Evolutionary conservation across 2,329 filamentous ascomycete genomes (phyloP).

Genomic region (Stemphylium lycopersici): DNA sequence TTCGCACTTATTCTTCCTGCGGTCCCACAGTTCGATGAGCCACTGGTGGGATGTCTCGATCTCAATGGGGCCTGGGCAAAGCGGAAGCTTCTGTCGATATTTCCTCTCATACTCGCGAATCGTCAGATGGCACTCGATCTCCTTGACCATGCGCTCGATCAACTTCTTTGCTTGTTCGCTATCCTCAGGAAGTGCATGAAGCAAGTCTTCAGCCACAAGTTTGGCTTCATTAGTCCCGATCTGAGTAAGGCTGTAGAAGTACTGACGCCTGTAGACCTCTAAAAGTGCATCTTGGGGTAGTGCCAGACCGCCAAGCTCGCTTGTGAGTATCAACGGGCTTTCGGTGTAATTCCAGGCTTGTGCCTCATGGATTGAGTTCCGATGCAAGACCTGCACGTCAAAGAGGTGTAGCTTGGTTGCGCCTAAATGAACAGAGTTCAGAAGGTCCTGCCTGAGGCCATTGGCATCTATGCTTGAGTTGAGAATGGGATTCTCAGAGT

Average conservation of each 20-base stretch:
- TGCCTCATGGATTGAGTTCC: constrained; percentile 23
- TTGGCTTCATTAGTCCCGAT: constrained; percentile 12
- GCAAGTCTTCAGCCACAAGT: constrained; percentile 13
- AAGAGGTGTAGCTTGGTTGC: constrained; percentile 34
- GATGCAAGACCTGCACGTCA: constrained; percentile 33
- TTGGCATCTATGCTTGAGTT: constrained; percentile 29
- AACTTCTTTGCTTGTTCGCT: constrained; percentile 18
- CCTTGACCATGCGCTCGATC: constrained; percentile 25
- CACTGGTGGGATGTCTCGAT: constrained; percentile 31
- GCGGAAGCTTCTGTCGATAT: constrained; percentile 30
- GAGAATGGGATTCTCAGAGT: constrained; percentile 29
- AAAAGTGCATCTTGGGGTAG: constrained; percentile 20
- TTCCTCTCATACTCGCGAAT: constrained; percentile 33
- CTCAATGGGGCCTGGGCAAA: constrained; percentile 31
- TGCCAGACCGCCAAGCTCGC: constrained; percentile 29
- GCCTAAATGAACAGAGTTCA: constrained; percentile 19
- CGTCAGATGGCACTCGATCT: constrained; percentile 26
- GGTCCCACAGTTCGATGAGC: constrained; percentile 28
- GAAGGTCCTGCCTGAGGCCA: constrained; percentile 29
- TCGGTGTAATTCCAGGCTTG: constrained; percentile 37
- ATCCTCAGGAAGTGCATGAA: constrained; percentile 1
- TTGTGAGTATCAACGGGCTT: constrained; percentile 25
- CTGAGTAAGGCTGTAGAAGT: constrained; percentile 25
- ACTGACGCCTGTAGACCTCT: constrained; percentile 33
- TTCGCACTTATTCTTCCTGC: constrained; percentile 27